Conservation (phyloP, 768 basidiomycete species). For the Hericium rajendrae region DNA sequence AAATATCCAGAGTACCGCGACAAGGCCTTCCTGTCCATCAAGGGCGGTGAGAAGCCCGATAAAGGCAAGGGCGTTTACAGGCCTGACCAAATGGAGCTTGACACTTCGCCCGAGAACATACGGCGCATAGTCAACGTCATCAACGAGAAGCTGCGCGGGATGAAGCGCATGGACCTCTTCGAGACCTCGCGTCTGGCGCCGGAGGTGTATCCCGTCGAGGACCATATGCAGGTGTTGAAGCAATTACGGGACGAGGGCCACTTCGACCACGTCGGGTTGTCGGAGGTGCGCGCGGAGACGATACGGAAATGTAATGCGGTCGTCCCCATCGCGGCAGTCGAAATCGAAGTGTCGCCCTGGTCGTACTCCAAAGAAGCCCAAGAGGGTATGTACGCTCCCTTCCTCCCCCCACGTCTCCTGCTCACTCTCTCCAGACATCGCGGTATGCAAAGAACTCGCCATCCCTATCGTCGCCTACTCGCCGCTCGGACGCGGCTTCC, state of each 20-base stretch:
- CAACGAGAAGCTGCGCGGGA: conserved; percentile 31
- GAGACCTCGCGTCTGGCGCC: conserved; percentile 41
- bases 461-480: conserved; percentile 56
- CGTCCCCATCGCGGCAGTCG: conserved; percentile 39
- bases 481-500: conserved; percentile 44
- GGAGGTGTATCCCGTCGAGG: conserved; percentile 33
- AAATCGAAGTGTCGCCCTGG: conserved; percentile 63
- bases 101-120: conserved; percentile 1
- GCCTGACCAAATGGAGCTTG: too few species aligned
- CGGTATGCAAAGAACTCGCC: conserved; percentile 41
- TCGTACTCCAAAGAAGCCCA: conserved; percentile 45
- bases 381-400: conserved; percentile 23
- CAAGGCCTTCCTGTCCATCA: conserved; percentile 38
- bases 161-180: conserved; percentile 52
- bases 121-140: conserved; percentile 9
- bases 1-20: conserved; percentile 35
- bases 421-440: conserved; percentile 30
- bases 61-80: conserved; percentile 28
- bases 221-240: conserved; percentile 31
- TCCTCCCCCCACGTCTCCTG: too few species aligned
- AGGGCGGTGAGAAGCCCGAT: conserved; percentile 18
- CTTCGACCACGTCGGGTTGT: conserved; percentile 52
- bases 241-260: conserved; percentile 42
- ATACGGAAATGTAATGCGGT: conserved; percentile 21
- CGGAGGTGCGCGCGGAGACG: conserved; percentile 42